phyloP scores from a whole-genome alignment of 441 rosid genomes.

The Euphorbia schlechtendalii region DNA sequence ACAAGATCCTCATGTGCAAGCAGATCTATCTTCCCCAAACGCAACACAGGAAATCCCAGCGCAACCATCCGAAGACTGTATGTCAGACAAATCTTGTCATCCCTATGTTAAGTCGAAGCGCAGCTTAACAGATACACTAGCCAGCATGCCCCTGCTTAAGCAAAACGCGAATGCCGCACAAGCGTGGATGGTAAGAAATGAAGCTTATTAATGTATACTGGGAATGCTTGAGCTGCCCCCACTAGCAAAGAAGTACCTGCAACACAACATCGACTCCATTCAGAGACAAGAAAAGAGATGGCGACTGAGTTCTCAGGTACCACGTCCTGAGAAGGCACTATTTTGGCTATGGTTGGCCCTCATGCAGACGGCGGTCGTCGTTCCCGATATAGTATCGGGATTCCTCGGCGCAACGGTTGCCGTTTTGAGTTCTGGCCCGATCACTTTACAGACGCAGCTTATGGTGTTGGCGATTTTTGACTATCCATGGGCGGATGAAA shows the following conservation, averaged over 20 bases:
- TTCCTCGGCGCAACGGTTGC: background rate
- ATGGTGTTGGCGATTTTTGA: too few relatives aligned
- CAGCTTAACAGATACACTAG: background rate
- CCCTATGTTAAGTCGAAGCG: background rate
- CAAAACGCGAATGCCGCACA: background rate
- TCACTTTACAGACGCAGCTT: too few relatives aligned
- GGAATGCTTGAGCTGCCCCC: background rate
- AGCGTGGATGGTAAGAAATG: background rate
- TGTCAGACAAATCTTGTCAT: background rate
- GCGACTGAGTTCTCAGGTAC: background rate
- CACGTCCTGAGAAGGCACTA: background rate
- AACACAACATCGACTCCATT: background rate
- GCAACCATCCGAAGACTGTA: background rate
- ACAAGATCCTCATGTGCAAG: too few relatives aligned
- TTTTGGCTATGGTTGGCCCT: background rate
- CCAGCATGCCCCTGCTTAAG: background rate
- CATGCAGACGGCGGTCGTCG: background rate
- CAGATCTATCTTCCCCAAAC: background rate
- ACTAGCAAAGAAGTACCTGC: slow-evolving; percentile 1
- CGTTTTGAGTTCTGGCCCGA: background rate
- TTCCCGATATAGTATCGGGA: too few relatives aligned
- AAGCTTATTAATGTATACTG: background rate
- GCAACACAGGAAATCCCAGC: background rate
- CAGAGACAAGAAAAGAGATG: background rate
- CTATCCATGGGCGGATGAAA: too few relatives aligned